These are phyloP conservation scores for Fusarium guadeloupense DNA, from an alignment of 2,329 filamentous ascomycete genomes.

Conservation along the genomic window DNA sequence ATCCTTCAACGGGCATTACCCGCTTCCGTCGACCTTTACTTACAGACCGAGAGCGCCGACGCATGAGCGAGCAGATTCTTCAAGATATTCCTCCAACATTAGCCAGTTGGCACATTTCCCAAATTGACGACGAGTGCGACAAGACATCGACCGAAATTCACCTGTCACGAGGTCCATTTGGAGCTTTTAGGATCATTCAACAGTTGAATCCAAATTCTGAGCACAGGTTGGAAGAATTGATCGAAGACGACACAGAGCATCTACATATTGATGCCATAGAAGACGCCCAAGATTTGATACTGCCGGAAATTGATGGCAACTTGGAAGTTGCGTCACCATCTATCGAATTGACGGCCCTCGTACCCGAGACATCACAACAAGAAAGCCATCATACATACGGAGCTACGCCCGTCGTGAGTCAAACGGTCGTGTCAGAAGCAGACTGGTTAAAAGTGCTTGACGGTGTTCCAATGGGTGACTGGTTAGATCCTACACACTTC, in stretches of 20 bases:
- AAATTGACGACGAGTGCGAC: conserved; percentile 30
- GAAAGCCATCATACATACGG: not conserved
- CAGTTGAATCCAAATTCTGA: not conserved
- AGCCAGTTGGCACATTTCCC: conserved; percentile 14
- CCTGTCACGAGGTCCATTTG: conserved; percentile 27
- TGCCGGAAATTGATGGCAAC: not conserved
- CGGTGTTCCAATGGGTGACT: not conserved
- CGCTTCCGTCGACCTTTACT: conserved; percentile 24
- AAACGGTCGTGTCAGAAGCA: not conserved
- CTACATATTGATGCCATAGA: accelerated
- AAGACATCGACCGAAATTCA: conserved; percentile 1
- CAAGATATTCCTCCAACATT: conserved; percentile 1
- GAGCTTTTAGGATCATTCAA: conserved; percentile 8
- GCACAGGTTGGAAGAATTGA: not conserved
- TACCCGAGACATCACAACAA: not conserved
- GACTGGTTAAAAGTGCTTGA: not conserved
- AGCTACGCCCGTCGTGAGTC: not conserved
- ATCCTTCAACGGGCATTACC: not conserved
- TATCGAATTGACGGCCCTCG: not conserved
- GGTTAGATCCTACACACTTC: not conserved
- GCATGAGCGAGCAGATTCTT: conserved; percentile 20
- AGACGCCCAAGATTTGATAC: accelerated
- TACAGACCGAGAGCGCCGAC: conserved; percentile 13
- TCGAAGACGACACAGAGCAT: accelerated
- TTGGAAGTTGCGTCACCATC: not conserved